Evolutionary conservation across 1,284 basidiomycete genomes (phyloP), one percentile per base, ranked within the genome.

Genomic region (Takashimella tepidaria): DNA sequence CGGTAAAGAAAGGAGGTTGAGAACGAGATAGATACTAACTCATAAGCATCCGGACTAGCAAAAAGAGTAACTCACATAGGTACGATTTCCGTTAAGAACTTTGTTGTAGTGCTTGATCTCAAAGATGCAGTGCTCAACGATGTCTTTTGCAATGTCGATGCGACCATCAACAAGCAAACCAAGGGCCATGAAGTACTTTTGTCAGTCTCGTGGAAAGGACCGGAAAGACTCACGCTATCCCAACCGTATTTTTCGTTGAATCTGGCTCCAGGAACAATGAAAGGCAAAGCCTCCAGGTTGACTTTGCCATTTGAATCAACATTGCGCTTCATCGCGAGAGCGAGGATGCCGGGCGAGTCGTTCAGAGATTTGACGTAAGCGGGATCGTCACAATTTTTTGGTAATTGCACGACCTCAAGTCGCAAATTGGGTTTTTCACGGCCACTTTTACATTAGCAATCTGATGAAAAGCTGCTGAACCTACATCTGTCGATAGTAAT

Each of bases 51-150:
- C 57, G 50, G 13, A 16, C 12, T 5, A 25, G 6, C 44, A 20
- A 16, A 42, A 20, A 12, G 26, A 26, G 3, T 1, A 2, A 68
- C 69, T 66, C 57, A 69, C 69, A 61, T 76, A 76, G 11, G 71
- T 67, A 53, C 74, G 58, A 63, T 74, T 76, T n/a, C 74, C 74
- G 55, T 76, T 76, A 42, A 76, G 54, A 22, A 79, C 75, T 74
- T 95, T 97, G 79, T 88, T 88, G 73, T 97, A 97, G 77, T 97
- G 89, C 76, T 86, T 91, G 80, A 98, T 97, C 80, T 98, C 91
- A 72, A 98, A 98, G 69, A 97, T 88, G 77, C 97, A 98, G 75
- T 98, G 95, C 59, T 98, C 95, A 46, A 98, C 92, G 82, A 96
- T 93, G 63, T 90, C 89, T 77, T 92, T 91, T 6, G 95, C 95